Evolutionary conservation across 1,284 basidiomycete species (phyloP), one percentile per base, ranked within the genome.

Genomic region (Apiotrichum akiyoshidainum): DNA sequence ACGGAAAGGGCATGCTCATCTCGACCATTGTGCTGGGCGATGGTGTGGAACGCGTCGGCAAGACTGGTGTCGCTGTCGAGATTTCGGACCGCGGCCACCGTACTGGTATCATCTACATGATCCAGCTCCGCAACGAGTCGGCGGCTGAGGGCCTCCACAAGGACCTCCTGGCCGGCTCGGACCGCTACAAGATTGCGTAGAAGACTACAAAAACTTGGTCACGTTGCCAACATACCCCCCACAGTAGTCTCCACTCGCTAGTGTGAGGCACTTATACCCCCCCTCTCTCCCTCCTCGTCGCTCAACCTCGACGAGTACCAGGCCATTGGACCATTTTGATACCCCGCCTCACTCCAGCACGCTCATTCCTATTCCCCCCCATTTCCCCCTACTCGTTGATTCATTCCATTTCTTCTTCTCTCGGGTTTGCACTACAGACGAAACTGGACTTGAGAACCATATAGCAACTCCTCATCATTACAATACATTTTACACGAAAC

Each of bases 91-190:
- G 85, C 53, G 95, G 95, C 9, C 78, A 85, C 55, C 84, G 93
- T 58, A 96, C 94, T n/a, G 96, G 96, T 13, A 87, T 98, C 72
- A 83, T 99, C 57, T 98, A 99, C 74, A 97, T 99, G 95, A 86
- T 99, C 55, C 92, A 96, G 78, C 79, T 94, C 46, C 83, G 89
- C 65, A 95, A 90, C 75, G 96, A 99, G 77, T 84, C 84, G 56
- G 86, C 87, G 14, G 92, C 95, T 10, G 83, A 82, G 17, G 90
- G 88, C 2, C 77, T 99, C 55, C 97, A 92, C 74, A 87, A 90
- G 67, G 87, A 86, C 74, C 82, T 99, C 67, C 80, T 99, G 34
- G 86, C 85, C 55, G 95, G 95, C 35, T 92, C 91, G 46, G 91
- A 93, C 75, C 83, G 92, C 21, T 41, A 52, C 37, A 11, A 16